Evolutionary conservation across 176 grass and related monocot genomes (phyloP), one percentile per base, ranked within the genome.

Genomic region (Triticum urartu): DNA sequence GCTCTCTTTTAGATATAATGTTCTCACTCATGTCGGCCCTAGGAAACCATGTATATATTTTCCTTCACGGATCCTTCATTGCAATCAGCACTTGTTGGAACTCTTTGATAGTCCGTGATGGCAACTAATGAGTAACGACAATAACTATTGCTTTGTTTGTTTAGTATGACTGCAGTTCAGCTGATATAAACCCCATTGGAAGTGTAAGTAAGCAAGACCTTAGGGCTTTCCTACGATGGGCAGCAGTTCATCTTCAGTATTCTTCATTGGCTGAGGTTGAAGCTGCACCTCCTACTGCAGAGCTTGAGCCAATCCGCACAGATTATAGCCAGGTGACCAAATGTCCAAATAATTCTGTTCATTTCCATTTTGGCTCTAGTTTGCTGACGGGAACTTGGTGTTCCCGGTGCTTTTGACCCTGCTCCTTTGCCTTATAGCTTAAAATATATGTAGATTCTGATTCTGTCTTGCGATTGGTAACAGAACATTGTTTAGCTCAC

Each of bases 121-220:
- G 0, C 20, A 59, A 59, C 56, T 79, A 86, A 83, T 39, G 50
- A 68, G 15, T 78, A 80, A 82, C 36, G 54, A 18, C 50, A 74
- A 83, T 79, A 36, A 58, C 6, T 24, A 36, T 38, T 15, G 28
- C 79, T 80, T 79, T 65, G 17, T 79, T 87, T 48, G 84, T 11
- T n/a, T 17, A 99, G 97, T 99, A 99, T 88, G 97, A 99, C 81
- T 99, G 97, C 90, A 96, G 97, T 83, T 93, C 94, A 7, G 97
- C 97, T 2, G 97, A 99, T 90, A 91, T 98, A 88, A 98, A 98
- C 50, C 97, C 97, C 45, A 98, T 98, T 11, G 97, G 97, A 75
- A 98, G 96, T 94, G 81, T 98, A 73, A 98, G 93, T 66, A 95
- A 98, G 88, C 93, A 98, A 73, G 96, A 98, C 62, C 90, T 98